A percentile compares a stretch with the other conserved stretches of the same genome.
Evolutionary conservation across 768 basidiomycete species (phyloP).

Genomic region (Cystofilobasidium capitatum): DNA sequence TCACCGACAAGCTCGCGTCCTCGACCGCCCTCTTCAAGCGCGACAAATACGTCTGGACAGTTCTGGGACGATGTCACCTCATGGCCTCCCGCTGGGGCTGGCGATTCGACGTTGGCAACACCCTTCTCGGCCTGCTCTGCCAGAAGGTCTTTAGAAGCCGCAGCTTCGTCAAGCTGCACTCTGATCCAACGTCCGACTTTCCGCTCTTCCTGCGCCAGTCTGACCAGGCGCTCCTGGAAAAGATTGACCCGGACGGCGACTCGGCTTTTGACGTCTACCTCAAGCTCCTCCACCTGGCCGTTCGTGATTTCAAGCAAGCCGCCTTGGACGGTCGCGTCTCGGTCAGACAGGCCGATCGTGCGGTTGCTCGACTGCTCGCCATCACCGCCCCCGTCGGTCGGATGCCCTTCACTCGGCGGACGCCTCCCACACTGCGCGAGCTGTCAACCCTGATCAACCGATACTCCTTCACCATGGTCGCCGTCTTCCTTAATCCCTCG

Average conservation of each 20-base stretch:
- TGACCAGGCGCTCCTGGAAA: slow-evolving; percentile 49
- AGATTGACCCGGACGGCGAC: slow-evolving; percentile 48
- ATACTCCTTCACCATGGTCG: slow-evolving; percentile 60
- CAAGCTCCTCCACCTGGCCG: slow-evolving; percentile 65
- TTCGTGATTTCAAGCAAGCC: slow-evolving; percentile 39
- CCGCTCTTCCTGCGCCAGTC: slow-evolving; percentile 58
- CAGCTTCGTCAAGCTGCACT: slow-evolving; percentile 58
- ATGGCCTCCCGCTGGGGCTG: slow-evolving; percentile 70
- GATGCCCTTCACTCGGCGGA: slow-evolving; percentile 47
- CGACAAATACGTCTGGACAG: slow-evolving; percentile 60
- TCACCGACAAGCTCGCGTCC: slow-evolving; percentile 38
- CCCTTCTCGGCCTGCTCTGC: slow-evolving; percentile 55
- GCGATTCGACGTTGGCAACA: slow-evolving; percentile 50
- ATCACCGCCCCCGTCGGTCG: slow-evolving; percentile 19
- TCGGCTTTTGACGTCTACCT: slow-evolving; percentile 70
- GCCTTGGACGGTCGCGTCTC: slow-evolving; percentile 20
- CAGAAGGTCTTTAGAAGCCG: slow-evolving; percentile 63
- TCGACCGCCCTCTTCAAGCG: slow-evolving; percentile 49
- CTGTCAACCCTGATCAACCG: slow-evolving; percentile 75
- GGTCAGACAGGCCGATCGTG: slow-evolving; percentile 3
- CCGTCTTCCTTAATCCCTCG: slow-evolving; percentile 57
- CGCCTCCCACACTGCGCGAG: slow-evolving; percentile 48
- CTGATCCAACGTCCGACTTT: slow-evolving; percentile 53
- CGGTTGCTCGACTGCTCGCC: slow-evolving; percentile 12
- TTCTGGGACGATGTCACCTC: slow-evolving; percentile 64